Base-by-base conservation (phyloP, 2,329 filamentous ascomycete genomes). In the Talaromyces sp. region DNA sequence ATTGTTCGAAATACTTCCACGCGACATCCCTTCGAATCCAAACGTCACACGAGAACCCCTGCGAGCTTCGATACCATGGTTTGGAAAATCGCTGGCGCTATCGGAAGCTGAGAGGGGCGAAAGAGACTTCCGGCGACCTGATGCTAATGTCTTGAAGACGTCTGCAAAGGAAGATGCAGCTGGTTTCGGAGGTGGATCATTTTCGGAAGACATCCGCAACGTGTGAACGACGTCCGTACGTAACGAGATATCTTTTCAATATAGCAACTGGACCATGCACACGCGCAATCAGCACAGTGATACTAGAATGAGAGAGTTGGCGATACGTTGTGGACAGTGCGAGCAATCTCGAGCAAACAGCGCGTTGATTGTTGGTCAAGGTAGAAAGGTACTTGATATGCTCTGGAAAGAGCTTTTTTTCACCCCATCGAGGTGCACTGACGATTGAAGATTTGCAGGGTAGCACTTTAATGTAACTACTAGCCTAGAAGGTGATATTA, bases 71-170 rank as follows among this genome's bases (percentile, higher is more conserved):
- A 73, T 72, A 39, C 66, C 66, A 57, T 62, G 28, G 37, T 71
- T 69, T 55, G 68, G 70, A 16, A 33, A 44, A 63, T 77, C 74
- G 62, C 68, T 71, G 61, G 64, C 68, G 62, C 63, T 74, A 54
- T 73, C 72, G 44, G 69, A 69, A 42, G 69, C 60, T 33, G 73
- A 74, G 23, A 75, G 66, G 6, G 75, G 72, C 9, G 76, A 76
- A 60, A 73, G 71, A 28, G 74, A 75, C 70, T 76, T 77, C 7
- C 75, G 70, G 63, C 75, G 75, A 56, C 70, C 70, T 58, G 73
- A 71, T 63, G 72, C 73, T 78, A 79, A 60, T 44, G 76, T 76
- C 66, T 77, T 77, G 66, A 78, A 77, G 40, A 79, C 77, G 73
- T 77, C 76, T 62, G 75, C 75, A 65, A 78, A 74, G 33, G 75